Conservation (phyloP, 78 protist species). For the Pelomyxa schiedti region DNA sequence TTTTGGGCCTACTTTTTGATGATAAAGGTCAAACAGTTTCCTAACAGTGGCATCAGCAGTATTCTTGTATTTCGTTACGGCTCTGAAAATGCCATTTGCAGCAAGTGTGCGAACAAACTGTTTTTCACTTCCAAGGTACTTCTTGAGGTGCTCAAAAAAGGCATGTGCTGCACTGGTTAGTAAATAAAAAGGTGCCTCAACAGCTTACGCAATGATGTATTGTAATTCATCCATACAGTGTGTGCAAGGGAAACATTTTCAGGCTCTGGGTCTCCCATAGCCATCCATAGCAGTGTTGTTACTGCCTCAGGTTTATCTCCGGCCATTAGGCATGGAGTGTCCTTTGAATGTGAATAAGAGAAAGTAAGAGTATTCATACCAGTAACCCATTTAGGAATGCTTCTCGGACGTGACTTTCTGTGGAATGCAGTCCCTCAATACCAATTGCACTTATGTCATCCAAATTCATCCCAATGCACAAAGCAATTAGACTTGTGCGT, state of each 20-base stretch:
- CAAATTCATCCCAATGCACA: not conserved
- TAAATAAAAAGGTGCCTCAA: not conserved
- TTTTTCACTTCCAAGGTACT: not conserved
- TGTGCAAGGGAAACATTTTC: conserved; percentile 16
- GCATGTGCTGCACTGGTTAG: not conserved
- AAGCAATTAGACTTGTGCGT: not conserved
- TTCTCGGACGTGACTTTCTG: conserved; percentile 24
- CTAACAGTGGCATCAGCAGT: conserved; percentile 3
- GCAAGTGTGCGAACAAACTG: conserved; percentile 10
- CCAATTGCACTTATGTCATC: conserved; percentile 17
- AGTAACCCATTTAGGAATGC: conserved; percentile 35
- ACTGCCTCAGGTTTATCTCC: too few relatives aligned
- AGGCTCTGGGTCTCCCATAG: conserved; percentile 7
- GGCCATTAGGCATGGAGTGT: conserved; percentile 19
- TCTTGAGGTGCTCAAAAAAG: not conserved
- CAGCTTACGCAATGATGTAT: not conserved
- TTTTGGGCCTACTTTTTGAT: not conserved
- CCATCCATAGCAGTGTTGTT: conserved; percentile 48
- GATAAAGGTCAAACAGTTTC: not conserved
- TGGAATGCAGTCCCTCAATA: conserved; percentile 25
- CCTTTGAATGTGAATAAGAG: conserved; percentile 5
- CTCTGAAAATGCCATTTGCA: conserved; percentile 19
- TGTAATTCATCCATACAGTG: conserved; percentile 20
- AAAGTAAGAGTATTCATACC: conserved; percentile 34
- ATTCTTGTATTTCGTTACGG: conserved; percentile 3